These are phyloP conservation scores for Sicyos baderoa DNA, from an alignment of 306 rosid genomes.

Conservation along the genomic window DNA sequence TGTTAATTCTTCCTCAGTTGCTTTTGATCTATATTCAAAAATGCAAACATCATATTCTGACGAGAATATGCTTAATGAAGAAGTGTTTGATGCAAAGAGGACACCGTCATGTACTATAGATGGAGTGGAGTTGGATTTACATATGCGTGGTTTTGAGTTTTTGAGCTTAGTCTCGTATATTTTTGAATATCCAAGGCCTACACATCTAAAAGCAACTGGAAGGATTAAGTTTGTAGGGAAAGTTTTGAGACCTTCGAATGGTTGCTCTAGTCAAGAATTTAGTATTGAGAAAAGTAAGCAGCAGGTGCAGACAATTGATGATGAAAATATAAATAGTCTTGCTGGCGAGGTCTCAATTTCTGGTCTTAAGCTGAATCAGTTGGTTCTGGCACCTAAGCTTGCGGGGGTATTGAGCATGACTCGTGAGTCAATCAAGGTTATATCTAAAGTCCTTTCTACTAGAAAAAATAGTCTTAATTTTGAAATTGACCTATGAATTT, in stretches of 20 bases:
- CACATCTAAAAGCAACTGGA: conserved; percentile 74
- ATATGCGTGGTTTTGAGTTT: conserved; percentile 81
- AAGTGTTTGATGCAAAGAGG: conserved; percentile 32
- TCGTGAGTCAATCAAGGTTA: conserved; percentile 60
- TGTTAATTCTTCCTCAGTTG: conserved; percentile 70
- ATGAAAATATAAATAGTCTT: conserved; percentile 41
- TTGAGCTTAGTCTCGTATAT: conserved; percentile 55
- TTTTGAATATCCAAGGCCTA: conserved; percentile 74
- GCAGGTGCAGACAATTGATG: conserved; percentile 27
- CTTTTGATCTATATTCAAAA: conserved; percentile 64
- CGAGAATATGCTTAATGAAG: conserved; percentile 32
- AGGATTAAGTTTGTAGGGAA: conserved; percentile 79
- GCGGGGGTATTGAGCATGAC: conserved; percentile 65
- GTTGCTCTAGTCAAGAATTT: conserved; percentile 35
- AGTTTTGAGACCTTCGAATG: conserved; percentile 43
- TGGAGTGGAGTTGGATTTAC: conserved; percentile 76
- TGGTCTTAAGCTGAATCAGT: conserved; percentile 82
- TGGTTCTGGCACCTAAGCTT: conserved; percentile 82
- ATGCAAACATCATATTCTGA: conserved; percentile 55
- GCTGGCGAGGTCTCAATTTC: conserved; percentile 71
- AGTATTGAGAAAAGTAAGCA: conserved; percentile 31
- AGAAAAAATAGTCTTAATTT: neutral
- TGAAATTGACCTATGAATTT: neutral
- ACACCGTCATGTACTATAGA: conserved; percentile 46
- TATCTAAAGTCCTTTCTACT: conserved; percentile 18